phyloP scores from a whole-genome alignment of 2,329 filamentous ascomycete genomes.

The Pseudonectria foliicola region DNA sequence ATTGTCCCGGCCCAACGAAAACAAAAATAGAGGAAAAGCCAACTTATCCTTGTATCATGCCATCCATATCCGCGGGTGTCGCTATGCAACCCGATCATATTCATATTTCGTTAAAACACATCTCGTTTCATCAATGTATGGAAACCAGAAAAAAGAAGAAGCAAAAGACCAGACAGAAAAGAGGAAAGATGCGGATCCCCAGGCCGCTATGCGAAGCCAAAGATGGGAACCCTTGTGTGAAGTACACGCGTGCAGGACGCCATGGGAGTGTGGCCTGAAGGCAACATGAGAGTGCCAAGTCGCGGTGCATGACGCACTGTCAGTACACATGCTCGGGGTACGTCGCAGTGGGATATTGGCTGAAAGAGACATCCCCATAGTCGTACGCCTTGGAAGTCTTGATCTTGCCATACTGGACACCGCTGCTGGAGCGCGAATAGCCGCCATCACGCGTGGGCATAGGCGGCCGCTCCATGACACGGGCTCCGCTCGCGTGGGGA shows the following conservation, averaged over 20 bases:
- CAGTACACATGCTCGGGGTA: slow-evolving; percentile 14
- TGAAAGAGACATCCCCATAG: slow-evolving; percentile 27
- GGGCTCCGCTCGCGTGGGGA: slow-evolving; percentile 9
- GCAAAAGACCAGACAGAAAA: slow-evolving; percentile 16
- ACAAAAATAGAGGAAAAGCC: too few species aligned
- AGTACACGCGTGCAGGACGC: slow-evolving; percentile 21
- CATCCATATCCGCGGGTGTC: slow-evolving; percentile 17
- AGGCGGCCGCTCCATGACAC: slow-evolving; percentile 23
- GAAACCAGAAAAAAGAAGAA: too few species aligned
- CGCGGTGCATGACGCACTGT: slow-evolving; percentile 1
- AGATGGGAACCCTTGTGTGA: slow-evolving; percentile 11
- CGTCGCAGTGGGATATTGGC: slow-evolving; percentile 20
- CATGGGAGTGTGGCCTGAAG: slow-evolving; percentile 16
- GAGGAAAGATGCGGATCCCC: slow-evolving; percentile 14
- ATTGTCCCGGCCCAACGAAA: too few species aligned
- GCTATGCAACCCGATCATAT: slow-evolving; percentile 17
- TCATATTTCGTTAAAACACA: slow-evolving; percentile 28
- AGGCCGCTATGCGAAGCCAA: slow-evolving; percentile 11
- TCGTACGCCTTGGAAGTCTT: slow-evolving; percentile 27
- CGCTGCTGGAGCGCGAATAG: slow-evolving; percentile 21
- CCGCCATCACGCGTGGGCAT: slow-evolving; percentile 24
- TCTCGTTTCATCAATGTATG: slow-evolving; percentile 23
- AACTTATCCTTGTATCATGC: slow-evolving; percentile 15
- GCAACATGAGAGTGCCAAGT: slow-evolving; percentile 2
- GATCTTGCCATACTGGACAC: slow-evolving; percentile 23